A percentile compares a stretch with the other conserved stretches of the same genome.
phyloP scores from a whole-genome alignment of 2,329 filamentous ascomycete genomes.

The Aspergillus pseudoterreus region DNA sequence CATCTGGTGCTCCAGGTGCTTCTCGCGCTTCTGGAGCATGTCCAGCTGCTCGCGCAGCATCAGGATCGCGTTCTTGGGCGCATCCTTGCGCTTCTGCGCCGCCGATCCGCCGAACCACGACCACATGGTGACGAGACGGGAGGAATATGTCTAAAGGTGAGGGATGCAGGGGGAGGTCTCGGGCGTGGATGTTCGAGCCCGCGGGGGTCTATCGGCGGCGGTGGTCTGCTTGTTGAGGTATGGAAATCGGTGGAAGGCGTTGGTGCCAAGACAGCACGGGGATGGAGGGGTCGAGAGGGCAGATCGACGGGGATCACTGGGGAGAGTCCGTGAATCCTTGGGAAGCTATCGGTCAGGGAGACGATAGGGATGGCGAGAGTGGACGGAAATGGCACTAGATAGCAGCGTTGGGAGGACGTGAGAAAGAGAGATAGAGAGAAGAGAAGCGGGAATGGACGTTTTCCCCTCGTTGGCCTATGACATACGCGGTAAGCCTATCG shows the following conservation, averaged over 20 bases:
- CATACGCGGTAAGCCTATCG: slow-evolving; percentile 33
- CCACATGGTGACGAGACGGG: slow-evolving; percentile 53
- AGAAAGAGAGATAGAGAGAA: slow-evolving; percentile 1
- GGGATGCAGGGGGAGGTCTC: not conserved
- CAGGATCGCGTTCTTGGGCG: slow-evolving; percentile 94
- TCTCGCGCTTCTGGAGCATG: slow-evolving; percentile 96
- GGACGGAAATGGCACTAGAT: not conserved
- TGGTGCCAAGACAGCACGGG: not conserved
- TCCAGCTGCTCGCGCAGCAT: slow-evolving; percentile 83
- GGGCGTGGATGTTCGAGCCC: not conserved
- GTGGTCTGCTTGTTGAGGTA: not conserved
- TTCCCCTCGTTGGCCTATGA: slow-evolving; percentile 35
- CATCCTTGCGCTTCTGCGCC: slow-evolving; percentile 84
- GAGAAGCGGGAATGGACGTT: slow-evolving; percentile 7
- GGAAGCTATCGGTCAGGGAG: too few relatives aligned
- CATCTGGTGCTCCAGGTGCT: slow-evolving; percentile 86
- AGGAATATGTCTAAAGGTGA: not conserved
- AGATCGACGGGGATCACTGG: too few relatives aligned
- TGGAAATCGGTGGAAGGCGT: not conserved
- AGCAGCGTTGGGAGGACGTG: not conserved
- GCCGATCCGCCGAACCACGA: slow-evolving; percentile 87
- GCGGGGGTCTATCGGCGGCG: not conserved
- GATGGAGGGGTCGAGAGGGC: not conserved
- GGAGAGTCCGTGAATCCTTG: too few relatives aligned
- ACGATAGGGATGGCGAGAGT: too few relatives aligned